Percentiles rank a stretch among this genome's conserved stretches.
phyloP scores from a whole-genome alignment of 495 filamentous ascomycete species.

The Antarctomyces pellizariae region DNA sequence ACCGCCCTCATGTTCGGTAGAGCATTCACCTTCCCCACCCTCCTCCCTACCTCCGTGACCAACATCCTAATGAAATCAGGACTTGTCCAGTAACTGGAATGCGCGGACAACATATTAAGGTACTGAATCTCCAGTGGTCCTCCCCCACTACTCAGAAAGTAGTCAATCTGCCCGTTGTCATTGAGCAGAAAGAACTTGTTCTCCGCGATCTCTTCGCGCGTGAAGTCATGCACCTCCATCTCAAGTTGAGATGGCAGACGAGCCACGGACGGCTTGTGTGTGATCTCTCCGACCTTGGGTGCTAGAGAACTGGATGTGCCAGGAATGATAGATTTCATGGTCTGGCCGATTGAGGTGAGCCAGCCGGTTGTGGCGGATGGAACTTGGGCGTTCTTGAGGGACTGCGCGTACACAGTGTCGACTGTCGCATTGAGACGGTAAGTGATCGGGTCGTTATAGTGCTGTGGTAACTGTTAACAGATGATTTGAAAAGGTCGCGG shows the following conservation, averaged over 20 bases:
- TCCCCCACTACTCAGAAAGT: constrained; percentile 51
- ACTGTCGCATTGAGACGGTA: constrained; percentile 82
- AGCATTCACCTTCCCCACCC: constrained; percentile 41
- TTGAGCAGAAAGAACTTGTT: constrained; percentile 71
- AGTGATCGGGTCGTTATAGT: constrained; percentile 45
- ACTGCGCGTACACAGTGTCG: constrained; percentile 53
- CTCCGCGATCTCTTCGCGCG: constrained; percentile 78
- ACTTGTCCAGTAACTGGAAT: constrained; percentile 79
- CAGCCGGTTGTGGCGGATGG: constrained; percentile 48
- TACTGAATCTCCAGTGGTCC: constrained; percentile 86
- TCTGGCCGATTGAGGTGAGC: constrained; percentile 37
- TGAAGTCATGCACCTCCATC: constrained; percentile 87
- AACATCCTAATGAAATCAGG: constrained; percentile 69
- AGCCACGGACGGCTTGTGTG: constrained; percentile 16
- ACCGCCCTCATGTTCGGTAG: constrained; percentile 45
- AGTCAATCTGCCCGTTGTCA: constrained; percentile 91
- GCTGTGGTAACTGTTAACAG: no score
- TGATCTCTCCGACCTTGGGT: constrained; percentile 6
- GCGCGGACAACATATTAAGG: constrained; percentile 90
- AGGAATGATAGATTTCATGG: constrained; percentile 29
- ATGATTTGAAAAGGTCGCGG: no score
- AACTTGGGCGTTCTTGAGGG: constrained; percentile 53
- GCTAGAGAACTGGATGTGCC: constrained; percentile 10
- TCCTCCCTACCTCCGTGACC: constrained; percentile 65
- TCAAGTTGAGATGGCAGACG: constrained; percentile 80